phyloP scores from a whole-genome alignment of 169 alveolate genomes.

The Cardiosporidium cionae region DNA sequence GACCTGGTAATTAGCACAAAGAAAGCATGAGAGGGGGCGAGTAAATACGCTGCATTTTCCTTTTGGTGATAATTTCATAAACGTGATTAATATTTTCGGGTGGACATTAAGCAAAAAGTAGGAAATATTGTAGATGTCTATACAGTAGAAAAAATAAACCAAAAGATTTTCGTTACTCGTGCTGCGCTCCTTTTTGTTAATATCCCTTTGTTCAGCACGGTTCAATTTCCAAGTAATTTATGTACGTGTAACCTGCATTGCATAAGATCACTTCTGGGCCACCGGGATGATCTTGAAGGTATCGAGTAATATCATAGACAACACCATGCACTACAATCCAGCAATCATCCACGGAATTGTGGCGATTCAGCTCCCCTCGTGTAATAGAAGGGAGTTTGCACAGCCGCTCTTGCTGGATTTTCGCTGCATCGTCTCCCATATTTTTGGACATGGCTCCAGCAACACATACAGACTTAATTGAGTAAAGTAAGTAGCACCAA shows the following conservation, averaged over 20 bases:
- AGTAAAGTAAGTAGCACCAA: no score
- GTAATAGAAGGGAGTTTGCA: conserved; percentile 10
- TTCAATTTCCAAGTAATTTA: no score
- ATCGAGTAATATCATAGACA: conserved; percentile 57
- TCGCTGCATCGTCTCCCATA: no score
- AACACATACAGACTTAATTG: no score
- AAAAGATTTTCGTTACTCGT: no score
- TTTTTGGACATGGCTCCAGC: no score
- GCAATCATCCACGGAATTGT: conserved; percentile 41
- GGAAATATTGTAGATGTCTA: background rate
- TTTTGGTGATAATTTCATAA: background rate
- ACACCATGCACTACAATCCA: conserved; percentile 59
- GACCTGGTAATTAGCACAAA: background rate
- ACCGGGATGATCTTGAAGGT: conserved; percentile 56
- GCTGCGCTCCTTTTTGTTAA: background rate
- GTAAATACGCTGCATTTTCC: background rate
- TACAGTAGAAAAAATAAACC: no score
- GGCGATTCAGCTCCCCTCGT: conserved; percentile 41
- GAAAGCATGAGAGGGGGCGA: background rate
- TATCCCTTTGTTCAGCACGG: background rate
- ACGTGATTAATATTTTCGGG: no score
- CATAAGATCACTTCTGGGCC: conserved; percentile 44
- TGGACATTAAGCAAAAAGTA: background rate
- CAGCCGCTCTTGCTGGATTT: no score
- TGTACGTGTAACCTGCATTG: conserved; percentile 37